Evolutionary conservation across 2,329 filamentous ascomycete genomes (phyloP).

Genomic region (Plectosphaerella sp.): DNA sequence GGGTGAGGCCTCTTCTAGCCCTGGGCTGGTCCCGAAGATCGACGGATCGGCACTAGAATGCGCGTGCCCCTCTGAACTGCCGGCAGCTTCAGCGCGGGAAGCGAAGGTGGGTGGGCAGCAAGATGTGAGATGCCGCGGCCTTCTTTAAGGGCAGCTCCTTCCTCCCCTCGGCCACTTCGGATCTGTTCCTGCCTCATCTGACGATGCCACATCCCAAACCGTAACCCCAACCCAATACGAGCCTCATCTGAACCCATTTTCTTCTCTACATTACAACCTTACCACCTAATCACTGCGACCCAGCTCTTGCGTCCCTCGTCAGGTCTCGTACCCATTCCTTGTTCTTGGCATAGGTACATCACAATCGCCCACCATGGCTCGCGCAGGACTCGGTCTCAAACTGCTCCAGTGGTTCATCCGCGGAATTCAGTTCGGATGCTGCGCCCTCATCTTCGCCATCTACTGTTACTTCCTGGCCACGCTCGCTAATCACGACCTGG

Average conservation of each 20-base stretch:
- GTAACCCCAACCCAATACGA: too few relatives aligned
- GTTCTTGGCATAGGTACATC: not conserved
- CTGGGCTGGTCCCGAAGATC: not conserved
- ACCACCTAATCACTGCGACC: not conserved
- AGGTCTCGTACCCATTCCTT: not conserved
- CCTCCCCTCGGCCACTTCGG: not conserved
- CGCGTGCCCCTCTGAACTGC: not conserved
- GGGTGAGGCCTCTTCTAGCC: not conserved
- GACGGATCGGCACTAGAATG: not conserved
- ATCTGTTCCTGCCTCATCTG: too few relatives aligned
- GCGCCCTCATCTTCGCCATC: constrained; percentile 70
- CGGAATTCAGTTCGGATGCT: constrained; percentile 66
- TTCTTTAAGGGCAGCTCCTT: not conserved
- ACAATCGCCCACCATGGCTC: constrained; percentile 44
- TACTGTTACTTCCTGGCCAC: constrained; percentile 82
- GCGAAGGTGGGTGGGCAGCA: not conserved
- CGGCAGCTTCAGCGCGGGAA: not conserved
- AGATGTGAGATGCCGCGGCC: not conserved
- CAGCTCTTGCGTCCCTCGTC: not conserved
- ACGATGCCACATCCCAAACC: too few relatives aligned
- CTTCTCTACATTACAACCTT: not conserved
- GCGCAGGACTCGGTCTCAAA: constrained; percentile 61
- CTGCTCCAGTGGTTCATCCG: constrained; percentile 67
- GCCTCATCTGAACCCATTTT: not conserved
- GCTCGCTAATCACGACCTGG: constrained; percentile 58